These are phyloP conservation scores for Chenopodium suecicum DNA, from an alignment of 148 eudicot genomes.

Conservation along the genomic window DNA sequence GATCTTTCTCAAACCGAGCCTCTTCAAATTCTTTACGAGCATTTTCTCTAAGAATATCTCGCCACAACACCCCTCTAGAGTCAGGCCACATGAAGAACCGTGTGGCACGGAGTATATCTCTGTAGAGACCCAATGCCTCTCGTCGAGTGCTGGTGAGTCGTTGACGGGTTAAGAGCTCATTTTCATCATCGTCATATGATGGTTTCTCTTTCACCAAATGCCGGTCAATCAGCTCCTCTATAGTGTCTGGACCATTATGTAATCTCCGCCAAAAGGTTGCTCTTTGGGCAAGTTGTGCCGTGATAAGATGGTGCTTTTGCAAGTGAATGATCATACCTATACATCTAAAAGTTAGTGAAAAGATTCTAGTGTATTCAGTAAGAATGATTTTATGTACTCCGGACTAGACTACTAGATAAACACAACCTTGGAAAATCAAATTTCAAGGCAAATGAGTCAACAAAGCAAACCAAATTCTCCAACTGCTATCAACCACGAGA, in stretches of 20 bases:
- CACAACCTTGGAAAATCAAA: background rate
- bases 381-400: background rate
- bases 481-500: no score
- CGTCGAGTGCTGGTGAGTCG: slow-evolving; percentile 76
- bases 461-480: background rate
- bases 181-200: slow-evolving; percentile 46
- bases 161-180: slow-evolving; percentile 53
- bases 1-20: slow-evolving; percentile 75
- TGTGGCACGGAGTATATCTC: slow-evolving; percentile 79
- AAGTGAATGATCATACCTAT: slow-evolving; percentile 25
- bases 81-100: slow-evolving; percentile 83
- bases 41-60: slow-evolving; percentile 72
- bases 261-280: slow-evolving; percentile 27
- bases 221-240: slow-evolving; percentile 76
- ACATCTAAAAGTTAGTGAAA: background rate
- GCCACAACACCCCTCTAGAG: slow-evolving; percentile 64
- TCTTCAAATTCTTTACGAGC: slow-evolving; percentile 80
- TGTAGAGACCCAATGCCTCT: slow-evolving; percentile 78
- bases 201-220: slow-evolving; percentile 57
- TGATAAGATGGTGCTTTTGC: slow-evolving; percentile 11
- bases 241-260: slow-evolving; percentile 76
- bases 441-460: background rate
- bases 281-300: background rate
- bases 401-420: background rate
- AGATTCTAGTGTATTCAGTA: background rate